Percentiles rank a stretch among this genome's conserved stretches.
Evolutionary conservation across 257 asterid genomes (phyloP).

Genomic region (Forsythia suspensa): DNA sequence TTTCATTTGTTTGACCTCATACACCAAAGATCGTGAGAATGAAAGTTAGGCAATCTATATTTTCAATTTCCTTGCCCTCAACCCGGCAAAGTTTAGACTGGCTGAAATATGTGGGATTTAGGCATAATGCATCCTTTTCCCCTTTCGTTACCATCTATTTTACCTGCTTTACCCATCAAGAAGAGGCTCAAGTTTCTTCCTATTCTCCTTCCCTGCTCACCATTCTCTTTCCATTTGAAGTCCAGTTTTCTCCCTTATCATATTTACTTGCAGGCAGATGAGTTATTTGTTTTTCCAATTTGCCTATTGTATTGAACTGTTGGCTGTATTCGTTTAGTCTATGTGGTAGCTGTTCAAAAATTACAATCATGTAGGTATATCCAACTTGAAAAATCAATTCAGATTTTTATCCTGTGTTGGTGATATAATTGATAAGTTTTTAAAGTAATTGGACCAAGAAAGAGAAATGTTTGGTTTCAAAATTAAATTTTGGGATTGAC

Average conservation of each 20-base stretch:
- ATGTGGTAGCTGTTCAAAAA: background rate
- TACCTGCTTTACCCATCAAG: background rate
- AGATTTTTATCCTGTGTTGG: background rate
- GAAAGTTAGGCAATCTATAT: background rate
- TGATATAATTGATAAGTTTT: background rate
- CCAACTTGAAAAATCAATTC: background rate
- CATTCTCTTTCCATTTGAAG: background rate
- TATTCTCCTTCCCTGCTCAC: background rate
- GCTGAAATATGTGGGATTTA: background rate
- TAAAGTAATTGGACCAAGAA: constrained; percentile 4
- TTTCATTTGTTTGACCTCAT: constrained; percentile 7
- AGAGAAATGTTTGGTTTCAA: background rate
- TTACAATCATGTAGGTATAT: background rate
- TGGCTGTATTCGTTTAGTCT: background rate
- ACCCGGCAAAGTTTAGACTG: background rate
- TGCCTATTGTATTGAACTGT: background rate
- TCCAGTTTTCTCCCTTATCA: constrained; percentile 6
- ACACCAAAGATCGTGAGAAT: background rate
- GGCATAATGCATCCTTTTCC: constrained; percentile 6
- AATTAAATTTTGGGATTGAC: constrained; percentile 8
- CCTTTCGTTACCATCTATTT: background rate
- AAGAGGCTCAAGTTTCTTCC: background rate
- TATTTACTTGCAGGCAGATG: constrained; percentile 4
- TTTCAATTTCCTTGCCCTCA: background rate
- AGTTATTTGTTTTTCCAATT: background rate